These are phyloP conservation scores for Nasturtium officinale DNA, from an alignment of 345 rosid genomes.

Conservation along the genomic window DNA sequence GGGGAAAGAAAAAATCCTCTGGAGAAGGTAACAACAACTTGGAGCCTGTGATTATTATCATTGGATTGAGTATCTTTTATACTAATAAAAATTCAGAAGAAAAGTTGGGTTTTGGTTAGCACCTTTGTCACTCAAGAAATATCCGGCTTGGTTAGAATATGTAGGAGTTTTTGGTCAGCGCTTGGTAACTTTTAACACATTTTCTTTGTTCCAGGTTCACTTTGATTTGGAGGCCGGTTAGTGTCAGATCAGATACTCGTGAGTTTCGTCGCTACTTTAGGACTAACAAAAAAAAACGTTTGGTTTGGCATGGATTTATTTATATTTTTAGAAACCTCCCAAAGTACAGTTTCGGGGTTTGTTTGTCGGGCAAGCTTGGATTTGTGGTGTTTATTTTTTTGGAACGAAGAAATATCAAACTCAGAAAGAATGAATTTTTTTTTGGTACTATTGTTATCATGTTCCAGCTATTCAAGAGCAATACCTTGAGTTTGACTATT, in stretches of 20 bases:
- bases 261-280: conserved; percentile 26
- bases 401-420: conserved; percentile 3
- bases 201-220: conserved; percentile 27
- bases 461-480: background rate
- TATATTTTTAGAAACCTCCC: conserved; percentile 24
- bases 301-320: conserved; percentile 31
- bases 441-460: background rate
- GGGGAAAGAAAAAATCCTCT: conserved; percentile 41
- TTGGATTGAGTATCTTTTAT: background rate
- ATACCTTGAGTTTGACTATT: too few relatives aligned
- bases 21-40: conserved; percentile 35
- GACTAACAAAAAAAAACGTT: conserved; percentile 38
- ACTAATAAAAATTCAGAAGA: background rate
- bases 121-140: background rate
- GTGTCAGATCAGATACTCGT: background rate
- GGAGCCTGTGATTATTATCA: background rate
- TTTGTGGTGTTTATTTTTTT: background rate
- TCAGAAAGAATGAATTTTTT: background rate
- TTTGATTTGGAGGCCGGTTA: conserved; percentile 28
- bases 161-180: background rate
- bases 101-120: background rate
- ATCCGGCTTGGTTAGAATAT: background rate
- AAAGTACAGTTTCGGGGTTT: conserved; percentile 31
- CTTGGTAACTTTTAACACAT: background rate
- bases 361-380: conserved; percentile 6